Evolutionary conservation across 208 protist species (phyloP).

Genomic region (Trypanosoma scelopori): DNA sequence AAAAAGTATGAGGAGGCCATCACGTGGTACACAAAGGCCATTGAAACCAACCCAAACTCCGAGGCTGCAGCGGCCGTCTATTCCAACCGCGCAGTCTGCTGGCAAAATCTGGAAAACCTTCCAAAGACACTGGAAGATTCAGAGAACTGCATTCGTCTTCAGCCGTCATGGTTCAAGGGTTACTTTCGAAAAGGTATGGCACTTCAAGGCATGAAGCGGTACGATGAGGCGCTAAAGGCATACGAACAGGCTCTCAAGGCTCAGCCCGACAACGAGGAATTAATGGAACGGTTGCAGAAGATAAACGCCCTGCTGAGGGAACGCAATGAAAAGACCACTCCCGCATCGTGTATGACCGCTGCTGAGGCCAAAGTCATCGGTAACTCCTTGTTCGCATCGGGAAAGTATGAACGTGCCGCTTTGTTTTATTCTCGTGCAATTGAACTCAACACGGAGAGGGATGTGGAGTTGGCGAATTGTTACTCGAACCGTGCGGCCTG

Average conservation of each 20-base stretch:
- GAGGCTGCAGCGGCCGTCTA: constrained; percentile 83
- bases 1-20: constrained; percentile 89
- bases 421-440: constrained; percentile 91
- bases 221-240: constrained; percentile 82
- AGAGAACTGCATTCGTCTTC: constrained; percentile 81
- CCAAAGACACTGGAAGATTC: constrained; percentile 76
- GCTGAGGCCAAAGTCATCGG: constrained; percentile 87
- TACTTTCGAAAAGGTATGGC: constrained; percentile 87
- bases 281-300: constrained; percentile 67
- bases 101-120: constrained; percentile 73
- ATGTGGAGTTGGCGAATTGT: constrained; percentile 78
- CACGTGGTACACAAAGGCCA: constrained; percentile 91
- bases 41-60: constrained; percentile 67
- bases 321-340: constrained; percentile 83
- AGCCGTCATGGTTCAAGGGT: constrained; percentile 90
- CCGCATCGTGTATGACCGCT: constrained; percentile 70
- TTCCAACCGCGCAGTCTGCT: constrained; percentile 89
- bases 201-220: constrained; percentile 60
- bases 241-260: constrained; percentile 78
- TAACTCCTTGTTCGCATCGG: constrained; percentile 87
- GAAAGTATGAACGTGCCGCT: constrained; percentile 88
- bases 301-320: constrained; percentile 71
- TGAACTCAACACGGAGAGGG: constrained; percentile 65
- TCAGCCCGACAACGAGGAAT: constrained; percentile 78
- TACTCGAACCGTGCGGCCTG: constrained; percentile 92